Conservation (phyloP, 257 asterid genomes). For the Penstemon eatonii region DNA sequence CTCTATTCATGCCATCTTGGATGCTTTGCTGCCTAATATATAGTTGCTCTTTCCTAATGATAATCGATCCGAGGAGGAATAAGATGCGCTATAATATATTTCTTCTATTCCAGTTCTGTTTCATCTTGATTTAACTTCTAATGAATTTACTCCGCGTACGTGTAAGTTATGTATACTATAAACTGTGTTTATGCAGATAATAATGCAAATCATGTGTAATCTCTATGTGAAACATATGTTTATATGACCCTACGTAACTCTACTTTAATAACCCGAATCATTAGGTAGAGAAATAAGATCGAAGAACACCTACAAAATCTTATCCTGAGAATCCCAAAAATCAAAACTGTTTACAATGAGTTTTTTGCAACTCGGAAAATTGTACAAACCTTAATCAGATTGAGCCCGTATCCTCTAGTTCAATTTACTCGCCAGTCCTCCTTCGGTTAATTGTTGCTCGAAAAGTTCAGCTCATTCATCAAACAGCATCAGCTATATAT, state of each 20-base stretch:
- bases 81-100: slow-evolving; percentile 25
- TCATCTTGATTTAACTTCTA: slow-evolving; percentile 25
- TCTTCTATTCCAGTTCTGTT: slow-evolving; percentile 16
- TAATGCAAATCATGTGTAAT: slow-evolving; percentile 14
- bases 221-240: neutral
- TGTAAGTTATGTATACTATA: neutral
- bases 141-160: slow-evolving; percentile 13
- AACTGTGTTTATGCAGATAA: neutral
- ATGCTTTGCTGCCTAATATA: slow-evolving; percentile 52
- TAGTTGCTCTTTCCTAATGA: neutral
- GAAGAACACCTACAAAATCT: neutral
- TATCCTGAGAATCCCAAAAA: neutral
- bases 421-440: neutral
- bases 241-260: neutral
- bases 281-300: neutral
- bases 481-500: slow-evolving; percentile 47
- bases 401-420: slow-evolving; percentile 4
- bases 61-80: slow-evolving; percentile 28
- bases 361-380: neutral
- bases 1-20: slow-evolving; percentile 81
- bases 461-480: slow-evolving; percentile 32
- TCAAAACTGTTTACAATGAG: neutral
- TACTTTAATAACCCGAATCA: neutral
- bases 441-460: neutral
- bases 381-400: neutral